Evolutionary conservation across 352 stramenopile genomes (phyloP), one percentile per base, ranked within the genome.

Genomic region (Phytophthora boehmeriae): DNA sequence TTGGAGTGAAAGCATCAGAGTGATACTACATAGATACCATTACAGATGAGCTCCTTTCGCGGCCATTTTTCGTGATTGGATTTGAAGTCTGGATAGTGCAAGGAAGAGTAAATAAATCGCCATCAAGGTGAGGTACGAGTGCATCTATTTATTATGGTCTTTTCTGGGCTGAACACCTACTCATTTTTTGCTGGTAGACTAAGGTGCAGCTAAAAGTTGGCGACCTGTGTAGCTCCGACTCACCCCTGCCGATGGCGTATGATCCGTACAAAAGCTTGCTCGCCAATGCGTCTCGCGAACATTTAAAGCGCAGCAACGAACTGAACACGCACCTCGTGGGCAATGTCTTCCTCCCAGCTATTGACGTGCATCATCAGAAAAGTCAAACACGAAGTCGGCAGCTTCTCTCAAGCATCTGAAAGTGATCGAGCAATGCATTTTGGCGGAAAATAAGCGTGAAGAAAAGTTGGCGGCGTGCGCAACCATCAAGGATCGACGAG

Each of bases 381-480:
- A 50, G 23, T 28, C 46, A 35, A 48, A 44, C 8, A 16, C 38
- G 6, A 45, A 42, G 16, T 51, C 63, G n/a, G 44, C 64, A 58
- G 17, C 49, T 17, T 83, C 70, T 9, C 49, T 88, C 13, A 80
- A 88, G 39, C 81, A 88, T 47, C 45, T 92, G 8, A 67, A 83
- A 47, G 71, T 92, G 36, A 90, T 92, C 20, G 83, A 92, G 46
- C 80, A 90, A 36, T 92, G 82, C 58, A 89, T 92, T 50, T 30
- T 73, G 36, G 78, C 83, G 2, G 80, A 92, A 56, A 92, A 88
- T 63, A 78, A 79, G 48, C 80, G 79, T 10, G 83, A 92, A 56
- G 71, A 74, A 22, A 70, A 76, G 39, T 57, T 92, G 41, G 71
- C 77, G 9, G 74, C 75, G 34, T 92, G 83, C 58, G 39, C 62